These are phyloP conservation scores for Lachancea quebecensis DNA, from an alignment of 805 yeast genomes.

Conservation along the genomic window DNA sequence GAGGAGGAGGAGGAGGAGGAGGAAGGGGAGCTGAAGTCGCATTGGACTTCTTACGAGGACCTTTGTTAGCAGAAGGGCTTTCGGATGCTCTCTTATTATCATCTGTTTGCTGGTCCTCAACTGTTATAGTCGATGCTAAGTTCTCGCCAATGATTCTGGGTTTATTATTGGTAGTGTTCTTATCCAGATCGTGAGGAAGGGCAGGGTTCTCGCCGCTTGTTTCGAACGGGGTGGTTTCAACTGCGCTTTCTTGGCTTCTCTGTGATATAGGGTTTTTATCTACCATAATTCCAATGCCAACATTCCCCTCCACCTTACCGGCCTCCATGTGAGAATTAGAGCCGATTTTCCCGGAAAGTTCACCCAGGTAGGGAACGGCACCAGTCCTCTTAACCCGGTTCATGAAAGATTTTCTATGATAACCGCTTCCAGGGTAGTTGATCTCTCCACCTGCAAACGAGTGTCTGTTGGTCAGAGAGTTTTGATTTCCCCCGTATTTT, in stretches of 20 bases:
- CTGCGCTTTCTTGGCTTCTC: no score
- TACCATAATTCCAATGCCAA: slow-evolving; percentile 5
- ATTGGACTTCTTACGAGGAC: neutral
- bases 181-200: no score
- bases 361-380: slow-evolving; percentile 22
- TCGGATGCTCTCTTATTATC: no score
- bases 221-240: no score
- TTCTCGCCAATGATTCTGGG: no score
- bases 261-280: neutral
- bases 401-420: slow-evolving; percentile 23
- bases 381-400: slow-evolving; percentile 25
- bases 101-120: no score
- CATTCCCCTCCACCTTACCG: neutral
- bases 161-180: no score
- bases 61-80: neutral
- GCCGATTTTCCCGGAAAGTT: slow-evolving; percentile 19
- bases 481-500: slow-evolving; percentile 29
- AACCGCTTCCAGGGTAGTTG: slow-evolving; percentile 10
- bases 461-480: neutral
- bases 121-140: no score
- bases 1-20: slow-evolving; percentile 15
- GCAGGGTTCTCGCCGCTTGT: no score
- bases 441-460: slow-evolving; percentile 4
- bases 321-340: neutral
- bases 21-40: slow-evolving; percentile 9